Evolutionary conservation across 345 rosid species (phyloP), one percentile per base, ranked within the genome.

Genomic region (Populus nigra): DNA sequence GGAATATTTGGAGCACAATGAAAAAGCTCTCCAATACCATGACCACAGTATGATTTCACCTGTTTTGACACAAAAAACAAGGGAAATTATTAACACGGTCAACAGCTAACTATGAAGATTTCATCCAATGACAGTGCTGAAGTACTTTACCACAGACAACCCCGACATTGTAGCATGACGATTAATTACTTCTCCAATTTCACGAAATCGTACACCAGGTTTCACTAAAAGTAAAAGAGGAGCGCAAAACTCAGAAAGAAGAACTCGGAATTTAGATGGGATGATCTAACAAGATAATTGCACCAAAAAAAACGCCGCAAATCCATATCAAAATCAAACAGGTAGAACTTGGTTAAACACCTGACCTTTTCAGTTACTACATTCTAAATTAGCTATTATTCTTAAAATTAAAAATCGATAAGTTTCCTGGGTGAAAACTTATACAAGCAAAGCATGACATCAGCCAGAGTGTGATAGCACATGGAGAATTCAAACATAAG

Each of bases 1-100:
- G 98, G 99, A 89, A 96, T 91, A 83, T 93, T 92, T 67, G 99
- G 99, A 5, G 99, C 98, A 69, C 98, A 96, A 82, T 96, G 99
- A 77, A 93, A 96, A 75, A 93, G 94, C 88, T 96, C 97, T 66
- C 99, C 99, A 65, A 96, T 90, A 65, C 99, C 99, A 78, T 96
- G 99, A 69, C 98, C 99, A 27, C 98, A 96, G 71, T 88, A 90
- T 13, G 99, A 92, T 84, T 89, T 91, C 83, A 93, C 99, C 99
- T 95, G 81, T 83, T 81, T 73, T 39, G 71, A 78, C 29, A 68
- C 27, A 74, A 33, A 78, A 49, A 15, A 25, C 3, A 39, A 35
- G 68, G 67, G n/a, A 47, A 69, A 76, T 36, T 73, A 75, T 39
- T 5, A 17, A 35, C 45, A 75, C 31, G 23, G 22, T 61, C 18